A percentile compares a stretch with the other conserved stretches of the same genome.
Conservation (phyloP, 2,329 filamentous ascomycete species). For the Xenoacremonium recifei region DNA sequence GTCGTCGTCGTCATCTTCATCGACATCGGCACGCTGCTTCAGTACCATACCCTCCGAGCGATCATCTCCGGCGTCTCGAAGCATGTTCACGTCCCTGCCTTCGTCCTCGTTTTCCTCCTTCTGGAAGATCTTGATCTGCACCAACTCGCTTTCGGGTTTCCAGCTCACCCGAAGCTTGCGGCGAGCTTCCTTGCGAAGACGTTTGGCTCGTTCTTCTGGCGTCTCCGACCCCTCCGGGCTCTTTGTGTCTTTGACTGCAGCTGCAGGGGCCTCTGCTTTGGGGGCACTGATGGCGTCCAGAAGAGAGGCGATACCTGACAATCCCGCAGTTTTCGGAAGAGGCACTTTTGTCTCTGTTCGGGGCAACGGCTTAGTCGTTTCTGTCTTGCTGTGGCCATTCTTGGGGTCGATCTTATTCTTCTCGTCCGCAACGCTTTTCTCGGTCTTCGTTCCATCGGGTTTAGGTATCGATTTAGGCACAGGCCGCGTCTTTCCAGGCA, state of each 20-base stretch:
- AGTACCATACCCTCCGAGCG: conserved; percentile 70
- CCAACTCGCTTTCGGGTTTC: conserved; percentile 65
- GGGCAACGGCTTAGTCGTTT: conserved; percentile 11
- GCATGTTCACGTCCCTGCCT: conserved; percentile 65
- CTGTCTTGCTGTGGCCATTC: conserved; percentile 17
- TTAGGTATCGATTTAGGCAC: conserved; percentile 42
- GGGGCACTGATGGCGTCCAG: conserved; percentile 50
- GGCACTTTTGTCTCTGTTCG: conserved; percentile 30
- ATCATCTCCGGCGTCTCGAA: conserved; percentile 70
- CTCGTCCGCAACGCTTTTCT: conserved; percentile 29
- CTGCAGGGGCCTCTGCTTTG: conserved; percentile 37
- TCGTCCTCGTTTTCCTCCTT: conserved; percentile 71
- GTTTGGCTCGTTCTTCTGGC: conserved; percentile 63
- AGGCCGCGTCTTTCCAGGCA: conserved; percentile 50
- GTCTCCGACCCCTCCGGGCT: conserved; percentile 59
- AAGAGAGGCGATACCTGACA: conserved; percentile 53
- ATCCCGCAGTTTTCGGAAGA: conserved; percentile 27
- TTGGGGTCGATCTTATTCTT: conserved; percentile 31
- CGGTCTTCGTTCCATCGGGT: conserved; percentile 25
- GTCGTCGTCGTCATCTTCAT: conserved; percentile 58
- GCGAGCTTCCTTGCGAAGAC: conserved; percentile 70
- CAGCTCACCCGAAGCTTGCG: conserved; percentile 69
- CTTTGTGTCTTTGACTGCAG: conserved; percentile 51
- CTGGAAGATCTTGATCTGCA: conserved; percentile 66
- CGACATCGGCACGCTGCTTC: conserved; percentile 49